Conservation (phyloP, 331 rosid genomes). For the Rhamnella rubrinervis region DNA sequence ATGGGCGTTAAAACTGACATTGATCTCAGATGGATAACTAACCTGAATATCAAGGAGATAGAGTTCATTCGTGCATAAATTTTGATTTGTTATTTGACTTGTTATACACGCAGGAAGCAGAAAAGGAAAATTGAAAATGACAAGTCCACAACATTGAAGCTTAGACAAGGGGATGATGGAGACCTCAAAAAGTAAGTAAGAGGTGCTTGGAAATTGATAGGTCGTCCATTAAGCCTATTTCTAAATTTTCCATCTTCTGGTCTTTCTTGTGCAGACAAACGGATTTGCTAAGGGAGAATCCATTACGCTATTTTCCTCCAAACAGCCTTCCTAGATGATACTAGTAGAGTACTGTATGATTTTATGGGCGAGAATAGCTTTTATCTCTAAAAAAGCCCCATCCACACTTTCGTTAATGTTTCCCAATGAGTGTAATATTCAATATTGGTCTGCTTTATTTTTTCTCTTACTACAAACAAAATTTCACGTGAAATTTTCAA, state of each 20-base stretch:
- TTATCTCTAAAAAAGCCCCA: constrained; percentile 26
- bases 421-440: too few relatives aligned
- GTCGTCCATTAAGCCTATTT: too few relatives aligned
- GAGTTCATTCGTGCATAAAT: too few relatives aligned
- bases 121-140: constrained; percentile 30
- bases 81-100: neutral
- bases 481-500: too few relatives aligned
- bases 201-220: constrained; percentile 1
- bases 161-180: constrained; percentile 46
- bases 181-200: constrained; percentile 58
- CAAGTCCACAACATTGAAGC: constrained; percentile 49
- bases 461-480: too few relatives aligned
- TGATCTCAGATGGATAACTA: too few relatives aligned
- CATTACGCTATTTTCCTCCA: constrained; percentile 76
- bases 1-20: too few relatives aligned
- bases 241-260: neutral
- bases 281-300: constrained; percentile 73
- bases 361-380: constrained; percentile 14
- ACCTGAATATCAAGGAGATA: too few relatives aligned
- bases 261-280: constrained; percentile 59
- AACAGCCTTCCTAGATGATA: constrained; percentile 74
- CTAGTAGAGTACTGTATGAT: constrained; percentile 5
- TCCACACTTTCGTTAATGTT: neutral
- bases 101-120: constrained; percentile 24
- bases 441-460: too few relatives aligned